These are phyloP conservation scores for Penicillium sp. DNA, from an alignment of 2,329 filamentous ascomycete species.

Conservation along the genomic window DNA sequence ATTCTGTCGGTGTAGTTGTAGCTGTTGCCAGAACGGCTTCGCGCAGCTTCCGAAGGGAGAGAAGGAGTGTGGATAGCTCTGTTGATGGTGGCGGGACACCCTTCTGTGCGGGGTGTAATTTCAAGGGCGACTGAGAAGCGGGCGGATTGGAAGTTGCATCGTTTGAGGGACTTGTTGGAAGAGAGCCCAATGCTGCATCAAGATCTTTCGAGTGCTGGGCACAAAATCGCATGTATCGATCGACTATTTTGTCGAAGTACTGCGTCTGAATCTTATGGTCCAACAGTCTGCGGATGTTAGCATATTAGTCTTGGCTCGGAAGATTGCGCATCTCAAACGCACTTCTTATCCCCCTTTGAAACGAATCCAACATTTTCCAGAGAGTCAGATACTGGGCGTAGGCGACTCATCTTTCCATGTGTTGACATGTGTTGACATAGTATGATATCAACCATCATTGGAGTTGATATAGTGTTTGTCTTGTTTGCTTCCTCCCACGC, in stretches of 20 bases:
- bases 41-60: conserved; percentile 84
- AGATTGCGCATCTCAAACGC: conserved; percentile 19
- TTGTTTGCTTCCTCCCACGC: conserved; percentile 5
- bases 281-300: conserved; percentile 56
- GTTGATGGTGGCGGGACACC: conserved; percentile 50
- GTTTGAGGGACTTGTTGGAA: conserved; percentile 45
- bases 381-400: conserved; percentile 75
- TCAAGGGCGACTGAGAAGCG: conserved; percentile 25
- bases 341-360: conserved; percentile 89
- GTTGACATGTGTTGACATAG: not conserved
- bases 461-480: conserved; percentile 21
- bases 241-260: conserved; percentile 83
- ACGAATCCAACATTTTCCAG: conserved; percentile 80
- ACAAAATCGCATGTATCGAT: conserved; percentile 87
- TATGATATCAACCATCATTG: not conserved
- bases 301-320: conserved; percentile 24
- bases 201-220: conserved; percentile 71
- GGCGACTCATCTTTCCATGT: conserved; percentile 40
- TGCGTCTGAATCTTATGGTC: conserved; percentile 75
- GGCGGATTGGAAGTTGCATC: conserved; percentile 43
- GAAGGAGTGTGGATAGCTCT: conserved; percentile 71
- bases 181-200: conserved; percentile 68
- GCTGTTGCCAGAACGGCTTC: conserved; percentile 77
- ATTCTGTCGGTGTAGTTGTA: conserved; percentile 70
- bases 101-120: conserved; percentile 20